Conservation (phyloP, 257 asterid species). For the Plectranthus barbatus region DNA sequence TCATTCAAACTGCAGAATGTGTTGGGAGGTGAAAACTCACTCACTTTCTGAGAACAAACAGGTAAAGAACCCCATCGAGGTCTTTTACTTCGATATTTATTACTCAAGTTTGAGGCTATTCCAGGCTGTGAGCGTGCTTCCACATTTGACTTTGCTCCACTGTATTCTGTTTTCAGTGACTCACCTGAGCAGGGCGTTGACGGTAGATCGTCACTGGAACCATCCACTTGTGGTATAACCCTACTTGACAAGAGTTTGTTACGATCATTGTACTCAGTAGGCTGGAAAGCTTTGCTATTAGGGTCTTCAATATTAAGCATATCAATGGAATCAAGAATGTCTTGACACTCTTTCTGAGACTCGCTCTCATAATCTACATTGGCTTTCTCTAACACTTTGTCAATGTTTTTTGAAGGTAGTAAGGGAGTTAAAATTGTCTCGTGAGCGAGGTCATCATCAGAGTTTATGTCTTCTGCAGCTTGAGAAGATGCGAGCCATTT, state of each 20-base stretch:
- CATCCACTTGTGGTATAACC: constrained; percentile 74
- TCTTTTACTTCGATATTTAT: constrained; percentile 40
- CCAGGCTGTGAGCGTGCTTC: constrained; percentile 20
- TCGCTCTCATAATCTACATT: constrained; percentile 67
- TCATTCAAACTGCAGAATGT: constrained; percentile 14
- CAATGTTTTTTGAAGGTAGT: constrained; percentile 53
- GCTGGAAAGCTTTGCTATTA: constrained; percentile 21
- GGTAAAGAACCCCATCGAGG: constrained; percentile 74
- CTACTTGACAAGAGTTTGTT: constrained; percentile 24
- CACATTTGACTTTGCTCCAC: constrained; percentile 25
- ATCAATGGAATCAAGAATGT: constrained; percentile 87
- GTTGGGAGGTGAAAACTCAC: constrained; percentile 25
- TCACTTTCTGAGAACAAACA: constrained; percentile 36
- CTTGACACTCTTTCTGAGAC: constrained; percentile 97
- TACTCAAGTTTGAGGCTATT: constrained; percentile 23
- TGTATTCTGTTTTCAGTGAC: constrained; percentile 26
- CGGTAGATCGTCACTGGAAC: constrained; percentile 52
- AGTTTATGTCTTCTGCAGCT: constrained; percentile 89
- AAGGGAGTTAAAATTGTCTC: constrained; percentile 77
- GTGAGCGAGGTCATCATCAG: constrained; percentile 90
- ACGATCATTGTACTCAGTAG: constrained; percentile 22
- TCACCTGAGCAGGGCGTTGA: constrained; percentile 29
- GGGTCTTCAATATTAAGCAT: constrained; percentile 36
- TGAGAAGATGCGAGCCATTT: constrained; percentile 99
- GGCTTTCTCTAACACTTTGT: constrained; percentile 76